Percentiles rank a stretch among this genome's conserved stretches.
Conservation (phyloP, 1,284 basidiomycete genomes). For the Golubevia sp. region DNA sequence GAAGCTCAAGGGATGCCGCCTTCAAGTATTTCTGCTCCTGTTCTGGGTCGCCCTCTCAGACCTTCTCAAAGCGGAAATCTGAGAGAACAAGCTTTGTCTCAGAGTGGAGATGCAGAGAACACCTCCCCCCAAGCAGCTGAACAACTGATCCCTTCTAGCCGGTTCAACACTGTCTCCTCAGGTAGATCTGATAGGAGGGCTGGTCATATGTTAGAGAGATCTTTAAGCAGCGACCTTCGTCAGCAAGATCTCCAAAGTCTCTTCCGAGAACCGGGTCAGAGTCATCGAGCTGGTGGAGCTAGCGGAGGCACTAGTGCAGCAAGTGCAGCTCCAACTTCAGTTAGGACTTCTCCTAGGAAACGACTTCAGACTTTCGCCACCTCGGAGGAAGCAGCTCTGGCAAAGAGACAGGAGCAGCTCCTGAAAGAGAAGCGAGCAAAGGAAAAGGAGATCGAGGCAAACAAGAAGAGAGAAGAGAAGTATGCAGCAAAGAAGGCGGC, state of each 20-base stretch:
- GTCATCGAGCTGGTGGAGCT: no score
- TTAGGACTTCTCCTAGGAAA: constrained; percentile 2
- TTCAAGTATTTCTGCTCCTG: neutral
- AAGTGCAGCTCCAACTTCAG: neutral
- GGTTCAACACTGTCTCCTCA: no score
- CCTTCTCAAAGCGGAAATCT: neutral
- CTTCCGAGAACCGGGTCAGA: neutral
- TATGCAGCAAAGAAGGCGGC: constrained; percentile 36
- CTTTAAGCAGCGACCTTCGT: neutral
- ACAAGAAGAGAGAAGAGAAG: constrained; percentile 9
- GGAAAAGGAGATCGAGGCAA: constrained; percentile 4
- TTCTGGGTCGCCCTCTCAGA: neutral
- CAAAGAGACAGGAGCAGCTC: constrained; percentile 20
- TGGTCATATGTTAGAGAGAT: neutral
- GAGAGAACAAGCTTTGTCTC: neutral
- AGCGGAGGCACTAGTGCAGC: neutral
- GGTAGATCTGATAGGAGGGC: no score
- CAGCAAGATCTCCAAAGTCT: neutral
- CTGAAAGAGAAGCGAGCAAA: constrained; percentile 19
- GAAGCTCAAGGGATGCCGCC: neutral
- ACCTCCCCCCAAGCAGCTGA: no score
- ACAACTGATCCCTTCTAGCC: no score
- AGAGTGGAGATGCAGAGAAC: neutral
- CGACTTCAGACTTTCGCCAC: constrained; percentile 18
- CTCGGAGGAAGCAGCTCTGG: constrained; percentile 31